Evolutionary conservation across 148 eudicot species (phyloP), one percentile per base, ranked within the genome.

Genomic region (Rhododendron williamsianum): DNA sequence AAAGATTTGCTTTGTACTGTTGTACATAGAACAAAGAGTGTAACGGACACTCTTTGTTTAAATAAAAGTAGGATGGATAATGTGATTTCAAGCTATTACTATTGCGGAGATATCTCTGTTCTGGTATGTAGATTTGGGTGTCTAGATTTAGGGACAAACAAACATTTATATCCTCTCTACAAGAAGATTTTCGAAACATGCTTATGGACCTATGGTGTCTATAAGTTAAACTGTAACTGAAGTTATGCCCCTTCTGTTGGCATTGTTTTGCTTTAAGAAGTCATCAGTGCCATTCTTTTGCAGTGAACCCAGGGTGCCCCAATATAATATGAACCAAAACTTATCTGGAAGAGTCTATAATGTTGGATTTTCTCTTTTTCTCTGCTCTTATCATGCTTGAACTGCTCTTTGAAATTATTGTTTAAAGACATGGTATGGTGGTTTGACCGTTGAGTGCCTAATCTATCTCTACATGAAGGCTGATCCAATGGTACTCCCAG

Each of bases 401-500:
- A 36, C 38, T 36, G 16, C 71, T 78, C 38, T 51, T 67, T 33
- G n/a, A 27, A 45, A 81, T 49, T 49, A 77, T 74, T 45, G 83
- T 74, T 54, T 83, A 74, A 35, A 81, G 83, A 30, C 30, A 18
- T 89, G 71, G 18, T 80, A 10, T 63, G 12, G 36, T 81, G 63
- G 63, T 78, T 81, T 79, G 80, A 74, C 78, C 35, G 13, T 71
- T 27, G 6, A 71, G 19, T 84, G 76, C 74, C 71, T 23, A 54
- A 77, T 82, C 49, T 27, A 19, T 83, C 43, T 51, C 76, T 54
- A 51, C 86, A 69, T 78, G 84, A 88, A 94, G 98, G 45, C 81
- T 58, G 86, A 81, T 90, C 86, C 94, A 67, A 76, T 97, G 91
- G 89, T 95, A 73, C 89, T 86, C 56, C 84, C 87, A 56, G 99